Evolutionary conservation across 495 filamentous ascomycete genomes (phyloP).

Genomic region (Hypoxylon crocopeplum): DNA sequence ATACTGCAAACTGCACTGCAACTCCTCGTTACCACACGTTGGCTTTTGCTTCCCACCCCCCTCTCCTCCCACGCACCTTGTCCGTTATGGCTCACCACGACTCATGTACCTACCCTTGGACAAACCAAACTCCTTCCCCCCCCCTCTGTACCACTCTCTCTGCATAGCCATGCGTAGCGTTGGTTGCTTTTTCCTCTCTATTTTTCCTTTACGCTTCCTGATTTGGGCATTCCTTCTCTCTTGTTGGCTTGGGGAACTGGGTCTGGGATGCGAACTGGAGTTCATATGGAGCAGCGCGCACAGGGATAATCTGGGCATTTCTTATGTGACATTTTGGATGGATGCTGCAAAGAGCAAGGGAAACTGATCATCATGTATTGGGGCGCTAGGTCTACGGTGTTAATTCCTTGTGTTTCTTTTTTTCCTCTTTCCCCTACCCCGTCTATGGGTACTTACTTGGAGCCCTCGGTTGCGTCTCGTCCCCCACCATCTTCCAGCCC

Average conservation of each 20-base stretch:
- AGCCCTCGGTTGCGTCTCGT: slow-evolving; percentile 2
- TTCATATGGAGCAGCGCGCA: slow-evolving; percentile 30
- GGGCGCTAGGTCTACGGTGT: slow-evolving; percentile 30
- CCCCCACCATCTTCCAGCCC: slow-evolving; percentile 1
- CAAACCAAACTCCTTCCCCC: not conserved
- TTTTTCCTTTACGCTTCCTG: slow-evolving; percentile 8
- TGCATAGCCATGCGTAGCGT: slow-evolving; percentile 30
- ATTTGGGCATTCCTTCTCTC: slow-evolving; percentile 24
- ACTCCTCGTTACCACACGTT: slow-evolving; percentile 37
- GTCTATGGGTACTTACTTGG: slow-evolving; percentile 6
- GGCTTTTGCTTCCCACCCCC: slow-evolving; percentile 1
- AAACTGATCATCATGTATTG: slow-evolving; percentile 30
- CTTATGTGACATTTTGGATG: slow-evolving; percentile 20
- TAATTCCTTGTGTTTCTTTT: slow-evolving; percentile 1
- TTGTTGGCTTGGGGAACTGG: slow-evolving; percentile 19
- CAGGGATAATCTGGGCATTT: slow-evolving; percentile 22
- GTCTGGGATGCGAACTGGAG: slow-evolving; percentile 37
- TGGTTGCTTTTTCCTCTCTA: slow-evolving; percentile 13
- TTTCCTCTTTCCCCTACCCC: slow-evolving; percentile 3
- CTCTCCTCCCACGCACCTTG: slow-evolving; percentile 19
- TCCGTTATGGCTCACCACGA: slow-evolving; percentile 30
- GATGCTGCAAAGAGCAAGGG: slow-evolving; percentile 31
- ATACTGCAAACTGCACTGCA: slow-evolving; percentile 39
- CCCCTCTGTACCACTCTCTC: slow-evolving; percentile 25
- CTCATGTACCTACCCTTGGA: slow-evolving; percentile 19